phyloP scores from a whole-genome alignment of 2,329 filamentous ascomycete genomes.

The Penicillium janthinellum region DNA sequence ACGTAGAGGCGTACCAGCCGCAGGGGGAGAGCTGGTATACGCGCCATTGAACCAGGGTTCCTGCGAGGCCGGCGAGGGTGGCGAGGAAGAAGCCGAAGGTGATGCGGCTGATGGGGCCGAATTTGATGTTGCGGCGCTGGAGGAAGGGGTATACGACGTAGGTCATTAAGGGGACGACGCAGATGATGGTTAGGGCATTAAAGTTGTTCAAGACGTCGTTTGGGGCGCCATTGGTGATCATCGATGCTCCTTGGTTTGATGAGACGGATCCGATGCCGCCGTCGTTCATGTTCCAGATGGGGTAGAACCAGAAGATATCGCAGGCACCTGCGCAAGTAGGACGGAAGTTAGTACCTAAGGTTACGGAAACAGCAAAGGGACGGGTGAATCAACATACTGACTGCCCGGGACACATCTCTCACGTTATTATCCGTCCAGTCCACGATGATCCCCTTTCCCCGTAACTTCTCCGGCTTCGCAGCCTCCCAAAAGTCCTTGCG shows the following conservation, averaged over 20 bases:
- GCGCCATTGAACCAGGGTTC: slow-evolving; percentile 47
- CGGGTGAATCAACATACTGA: slow-evolving; percentile 15
- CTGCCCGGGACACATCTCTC: slow-evolving; percentile 38
- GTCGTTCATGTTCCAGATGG: slow-evolving; percentile 43
- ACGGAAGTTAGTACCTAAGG: background rate
- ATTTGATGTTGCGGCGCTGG: slow-evolving; percentile 45
- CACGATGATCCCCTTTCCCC: slow-evolving; percentile 31
- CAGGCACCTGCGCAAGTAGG: slow-evolving; percentile 27
- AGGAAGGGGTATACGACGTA: slow-evolving; percentile 53
- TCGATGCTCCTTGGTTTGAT: slow-evolving; percentile 52
- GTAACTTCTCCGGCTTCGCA: slow-evolving; percentile 37
- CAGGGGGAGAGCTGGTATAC: slow-evolving; percentile 52
- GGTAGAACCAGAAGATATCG: slow-evolving; percentile 42
- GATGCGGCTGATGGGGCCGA: slow-evolving; percentile 54
- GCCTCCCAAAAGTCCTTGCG: slow-evolving; percentile 39
- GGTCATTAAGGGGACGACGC: slow-evolving; percentile 51
- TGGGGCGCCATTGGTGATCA: slow-evolving; percentile 54
- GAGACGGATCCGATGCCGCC: slow-evolving; percentile 55
- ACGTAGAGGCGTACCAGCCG: slow-evolving; percentile 44
- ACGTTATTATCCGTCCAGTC: slow-evolving; percentile 40
- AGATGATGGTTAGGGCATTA: slow-evolving; percentile 54
- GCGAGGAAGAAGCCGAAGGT: slow-evolving; percentile 56
- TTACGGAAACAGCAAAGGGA: background rate
- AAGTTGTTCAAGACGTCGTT: slow-evolving; percentile 56
- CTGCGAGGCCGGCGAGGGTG: slow-evolving; percentile 44